Evolutionary conservation across 345 rosid species (phyloP).

Genomic region (Eucalyptus cloeziana): DNA sequence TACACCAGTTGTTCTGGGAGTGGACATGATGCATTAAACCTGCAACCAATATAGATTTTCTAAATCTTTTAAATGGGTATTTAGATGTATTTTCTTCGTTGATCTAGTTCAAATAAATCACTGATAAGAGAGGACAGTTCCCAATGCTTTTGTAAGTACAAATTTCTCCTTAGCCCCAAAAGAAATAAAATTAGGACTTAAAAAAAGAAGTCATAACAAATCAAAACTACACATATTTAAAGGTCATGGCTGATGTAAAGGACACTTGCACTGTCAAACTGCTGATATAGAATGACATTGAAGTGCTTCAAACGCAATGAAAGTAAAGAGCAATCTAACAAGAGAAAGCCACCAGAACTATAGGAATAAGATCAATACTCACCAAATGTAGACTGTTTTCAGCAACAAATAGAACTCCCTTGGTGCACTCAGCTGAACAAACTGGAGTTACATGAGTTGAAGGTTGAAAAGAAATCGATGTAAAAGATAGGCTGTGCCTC

Average conservation of each 20-base stretch:
- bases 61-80: neutral
- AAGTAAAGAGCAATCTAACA: neutral
- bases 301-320: neutral
- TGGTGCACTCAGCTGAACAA: constrained; percentile 83
- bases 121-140: neutral
- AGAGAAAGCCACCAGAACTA: neutral
- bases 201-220: neutral
- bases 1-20: neutral
- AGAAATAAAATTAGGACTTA: neutral
- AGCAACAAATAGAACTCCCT: constrained; percentile 85
- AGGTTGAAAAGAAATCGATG: constrained; percentile 89
- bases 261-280: neutral
- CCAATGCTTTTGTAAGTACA: neutral
- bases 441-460: constrained; percentile 97
- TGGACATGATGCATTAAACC: neutral
- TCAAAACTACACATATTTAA: neutral
- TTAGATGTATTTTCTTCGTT: neutral
- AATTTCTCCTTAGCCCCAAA: neutral
- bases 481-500: constrained; percentile 78
- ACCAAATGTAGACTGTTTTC: constrained; percentile 94
- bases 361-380: constrained; percentile 3
- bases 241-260: neutral
- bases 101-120: neutral
- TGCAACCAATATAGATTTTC: neutral
- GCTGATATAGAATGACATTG: neutral